A percentile compares a stretch with the other conserved stretches of the same genome.
Conservation (phyloP, 352 stramenopile species). For the Lagenidium giganteum region DNA sequence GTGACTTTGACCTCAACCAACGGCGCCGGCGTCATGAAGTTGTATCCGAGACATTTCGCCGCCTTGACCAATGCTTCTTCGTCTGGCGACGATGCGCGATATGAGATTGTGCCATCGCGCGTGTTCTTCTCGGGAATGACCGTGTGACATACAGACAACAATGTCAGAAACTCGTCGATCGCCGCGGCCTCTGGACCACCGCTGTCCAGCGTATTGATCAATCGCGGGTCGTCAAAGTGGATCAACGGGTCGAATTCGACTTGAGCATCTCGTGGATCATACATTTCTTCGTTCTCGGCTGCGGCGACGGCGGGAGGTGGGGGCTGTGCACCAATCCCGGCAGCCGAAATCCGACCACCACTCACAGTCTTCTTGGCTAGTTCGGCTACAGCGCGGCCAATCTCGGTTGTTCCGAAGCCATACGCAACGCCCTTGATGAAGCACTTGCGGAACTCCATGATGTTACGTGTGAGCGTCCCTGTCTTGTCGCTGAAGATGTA, state of each 20-base stretch:
- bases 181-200: slow-evolving; percentile 12
- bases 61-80: slow-evolving; percentile 92
- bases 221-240: slow-evolving; percentile 64
- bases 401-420: slow-evolving; percentile 77
- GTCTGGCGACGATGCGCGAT: slow-evolving; percentile 89
- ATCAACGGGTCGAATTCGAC: slow-evolving; percentile 59
- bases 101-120: slow-evolving; percentile 42
- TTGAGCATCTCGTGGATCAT: slow-evolving; percentile 46
- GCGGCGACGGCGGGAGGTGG: too few species aligned
- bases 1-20: slow-evolving; percentile 47
- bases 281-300: slow-evolving; percentile 14
- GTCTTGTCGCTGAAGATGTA: slow-evolving; percentile 99
- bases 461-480: slow-evolving; percentile 98
- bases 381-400: slow-evolving; percentile 53
- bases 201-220: slow-evolving; percentile 37
- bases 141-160: slow-evolving; percentile 71
- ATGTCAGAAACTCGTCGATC: slow-evolving; percentile 68
- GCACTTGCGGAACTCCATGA: slow-evolving; percentile 96
- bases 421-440: slow-evolving; percentile 81
- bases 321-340: background rate
- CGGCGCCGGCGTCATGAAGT: slow-evolving; percentile 70
- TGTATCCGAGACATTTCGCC: slow-evolving; percentile 70
- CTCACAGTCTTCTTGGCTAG: slow-evolving; percentile 23
- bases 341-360: background rate
- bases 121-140: slow-evolving; percentile 63